A percentile compares a stretch with the other conserved stretches of the same genome.
These are phyloP conservation scores for Terfezia claveryi DNA, from an alignment of 495 filamentous ascomycete species.

Conservation along the genomic window DNA sequence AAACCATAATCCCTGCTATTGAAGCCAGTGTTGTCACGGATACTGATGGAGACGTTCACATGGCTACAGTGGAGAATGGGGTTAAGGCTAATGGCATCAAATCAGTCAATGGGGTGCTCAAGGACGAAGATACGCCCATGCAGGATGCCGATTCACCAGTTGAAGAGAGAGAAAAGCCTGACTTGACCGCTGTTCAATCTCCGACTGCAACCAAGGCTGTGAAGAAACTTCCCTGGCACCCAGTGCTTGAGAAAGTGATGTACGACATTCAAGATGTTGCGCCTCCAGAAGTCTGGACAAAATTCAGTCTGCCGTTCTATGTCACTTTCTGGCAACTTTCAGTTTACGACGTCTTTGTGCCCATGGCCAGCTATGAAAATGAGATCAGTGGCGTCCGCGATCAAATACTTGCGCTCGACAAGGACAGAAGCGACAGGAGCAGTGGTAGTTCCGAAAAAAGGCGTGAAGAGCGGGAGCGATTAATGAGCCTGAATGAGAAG, in stretches of 20 bases:
- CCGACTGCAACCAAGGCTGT: conserved; percentile 8
- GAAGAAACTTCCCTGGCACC: conserved; percentile 36
- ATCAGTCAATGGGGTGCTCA: conserved; percentile 4
- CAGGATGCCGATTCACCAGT: conserved; percentile 18
- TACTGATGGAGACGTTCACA: conserved; percentile 23
- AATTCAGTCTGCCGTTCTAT: conserved; percentile 55
- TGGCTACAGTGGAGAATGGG: conserved; percentile 6
- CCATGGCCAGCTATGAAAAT: conserved; percentile 46
- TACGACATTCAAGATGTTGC: conserved; percentile 38
- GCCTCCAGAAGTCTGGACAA: conserved; percentile 40
- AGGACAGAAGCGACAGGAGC: conserved; percentile 50
- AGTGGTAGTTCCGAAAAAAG: conserved; percentile 34
- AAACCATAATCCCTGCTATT: not conserved
- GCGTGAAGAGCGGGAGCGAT: conserved; percentile 37
- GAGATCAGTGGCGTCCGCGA: conserved; percentile 41
- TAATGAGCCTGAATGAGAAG: conserved; percentile 35
- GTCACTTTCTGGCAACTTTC: conserved; percentile 85
- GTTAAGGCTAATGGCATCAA: not conserved
- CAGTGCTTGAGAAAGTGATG: conserved; percentile 56
- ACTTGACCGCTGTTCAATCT: conserved; percentile 5
- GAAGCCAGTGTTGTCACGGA: conserved; percentile 15
- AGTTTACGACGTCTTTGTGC: conserved; percentile 54
- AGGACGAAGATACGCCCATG: conserved; percentile 22
- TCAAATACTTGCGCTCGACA: conserved; percentile 24
- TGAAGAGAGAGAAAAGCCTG: conserved; percentile 9